Conservation (phyloP, 805 yeast species). For the Starmerella davenportii region DNA sequence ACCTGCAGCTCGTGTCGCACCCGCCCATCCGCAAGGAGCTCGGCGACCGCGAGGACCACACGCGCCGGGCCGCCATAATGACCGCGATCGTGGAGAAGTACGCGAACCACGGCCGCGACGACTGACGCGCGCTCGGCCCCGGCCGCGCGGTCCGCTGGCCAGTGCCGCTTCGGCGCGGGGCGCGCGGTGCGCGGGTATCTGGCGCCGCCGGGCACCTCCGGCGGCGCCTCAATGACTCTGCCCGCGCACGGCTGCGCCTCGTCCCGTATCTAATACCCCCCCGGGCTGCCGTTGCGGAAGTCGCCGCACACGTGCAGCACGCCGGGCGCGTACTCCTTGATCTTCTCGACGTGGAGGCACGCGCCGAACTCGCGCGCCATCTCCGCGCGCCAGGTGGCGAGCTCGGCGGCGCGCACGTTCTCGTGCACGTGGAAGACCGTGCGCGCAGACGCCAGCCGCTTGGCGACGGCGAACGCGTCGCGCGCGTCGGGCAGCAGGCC, state of each 20-base stretch:
- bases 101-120: slow-evolving; percentile 21
- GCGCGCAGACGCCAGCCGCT: slow-evolving; percentile 10
- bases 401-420: slow-evolving; percentile 35
- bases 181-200: too few relatives aligned
- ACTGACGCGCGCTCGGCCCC: slow-evolving; percentile 64
- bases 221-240: too few relatives aligned
- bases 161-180: too few relatives aligned
- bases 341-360: slow-evolving; percentile 35
- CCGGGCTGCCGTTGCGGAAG: too few relatives aligned
- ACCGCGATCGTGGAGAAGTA: slow-evolving; percentile 17
- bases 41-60: slow-evolving; percentile 15
- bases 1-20: slow-evolving; percentile 9
- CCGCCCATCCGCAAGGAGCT: slow-evolving; percentile 1
- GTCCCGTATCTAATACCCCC: too few relatives aligned
- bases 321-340: slow-evolving; percentile 78
- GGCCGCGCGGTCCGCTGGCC: slow-evolving; percentile 78
- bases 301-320: slow-evolving; percentile 61
- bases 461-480: slow-evolving; percentile 40
- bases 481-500: slow-evolving; percentile 63
- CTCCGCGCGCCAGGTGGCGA: slow-evolving; percentile 23
- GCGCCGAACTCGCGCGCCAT: slow-evolving; percentile 15
- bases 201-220: too few relatives aligned
- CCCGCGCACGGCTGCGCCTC: too few relatives aligned
- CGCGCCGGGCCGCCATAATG: slow-evolving; percentile 17
- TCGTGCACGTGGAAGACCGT: slow-evolving; percentile 48